Conservation (phyloP, 2,329 filamentous ascomycete species). For the Venturiaceae sp. region DNA sequence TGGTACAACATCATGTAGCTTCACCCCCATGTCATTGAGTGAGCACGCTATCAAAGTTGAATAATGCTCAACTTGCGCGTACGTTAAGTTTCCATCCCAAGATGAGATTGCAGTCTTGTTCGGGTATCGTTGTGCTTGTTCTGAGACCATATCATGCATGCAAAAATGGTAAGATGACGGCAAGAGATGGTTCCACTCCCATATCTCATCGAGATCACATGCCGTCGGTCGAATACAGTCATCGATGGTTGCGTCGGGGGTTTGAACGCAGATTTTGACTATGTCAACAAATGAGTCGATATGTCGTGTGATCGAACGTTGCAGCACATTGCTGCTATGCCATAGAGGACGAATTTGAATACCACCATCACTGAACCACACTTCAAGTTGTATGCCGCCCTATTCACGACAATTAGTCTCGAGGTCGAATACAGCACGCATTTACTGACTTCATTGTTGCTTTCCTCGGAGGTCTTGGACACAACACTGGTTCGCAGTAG, state of each 20-base stretch:
- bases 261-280: constrained; percentile 4
- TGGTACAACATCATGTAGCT: constrained; percentile 12
- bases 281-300: constrained; percentile 9
- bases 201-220: constrained; percentile 19
- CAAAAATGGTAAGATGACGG: constrained; percentile 34
- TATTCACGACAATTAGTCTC: neutral
- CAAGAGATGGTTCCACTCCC: constrained; percentile 37
- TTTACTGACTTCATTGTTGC: neutral
- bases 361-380: neutral
- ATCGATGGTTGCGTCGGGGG: constrained; percentile 5
- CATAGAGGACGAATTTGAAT: neutral
- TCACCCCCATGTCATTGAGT: constrained; percentile 12
- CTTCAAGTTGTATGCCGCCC: neutral
- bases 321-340: neutral
- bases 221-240: constrained; percentile 2
- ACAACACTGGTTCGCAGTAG: neutral
- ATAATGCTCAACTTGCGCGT: constrained; percentile 14
- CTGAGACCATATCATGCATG: constrained; percentile 37
- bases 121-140: constrained; percentile 24
- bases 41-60: constrained; percentile 13
- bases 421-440: too few species aligned
- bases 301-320: constrained; percentile 7
- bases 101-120: constrained; percentile 24
- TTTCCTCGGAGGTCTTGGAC: neutral
- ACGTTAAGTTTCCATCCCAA: constrained; percentile 20